phyloP scores from a whole-genome alignment of 495 filamentous ascomycete species.

The Xylaria flabelliformis region DNA sequence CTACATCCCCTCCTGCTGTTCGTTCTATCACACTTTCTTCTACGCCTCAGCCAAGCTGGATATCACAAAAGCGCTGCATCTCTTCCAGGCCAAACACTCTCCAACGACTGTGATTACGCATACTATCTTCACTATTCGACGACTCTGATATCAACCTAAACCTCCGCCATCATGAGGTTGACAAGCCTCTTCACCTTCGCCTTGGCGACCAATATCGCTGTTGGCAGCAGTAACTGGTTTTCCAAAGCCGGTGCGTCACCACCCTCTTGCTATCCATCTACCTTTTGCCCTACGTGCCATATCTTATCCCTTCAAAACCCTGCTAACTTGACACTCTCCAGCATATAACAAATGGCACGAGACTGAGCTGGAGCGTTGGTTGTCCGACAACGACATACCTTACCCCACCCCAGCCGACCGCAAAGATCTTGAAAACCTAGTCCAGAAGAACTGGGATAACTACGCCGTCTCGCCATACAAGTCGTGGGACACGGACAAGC shows the following conservation, averaged over 20 bases:
- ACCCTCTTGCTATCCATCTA: neutral
- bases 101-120: neutral
- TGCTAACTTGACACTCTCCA: constrained; percentile 45
- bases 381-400: constrained; percentile 90
- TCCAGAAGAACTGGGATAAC: constrained; percentile 86
- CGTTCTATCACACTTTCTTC: neutral
- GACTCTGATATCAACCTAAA: neutral
- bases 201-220: constrained; percentile 70
- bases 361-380: constrained; percentile 96
- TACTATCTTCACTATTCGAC: neutral
- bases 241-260: constrained; percentile 74
- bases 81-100: neutral
- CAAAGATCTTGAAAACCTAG: constrained; percentile 80
- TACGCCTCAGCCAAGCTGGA: neutral
- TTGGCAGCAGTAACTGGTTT: constrained; percentile 76
- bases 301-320: neutral
- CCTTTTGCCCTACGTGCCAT: neutral
- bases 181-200: constrained; percentile 71
- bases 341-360: constrained; percentile 99
- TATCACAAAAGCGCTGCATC: neutral
- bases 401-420: constrained; percentile 85
- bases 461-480: constrained; percentile 72
- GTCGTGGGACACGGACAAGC: constrained; percentile 70
- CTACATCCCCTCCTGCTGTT: neutral
- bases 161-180: constrained; percentile 71